A percentile compares a stretch with the other conserved stretches of the same genome.
Conservation (phyloP, 2,329 filamentous ascomycete genomes). For the Diaporthe sp. region DNA sequence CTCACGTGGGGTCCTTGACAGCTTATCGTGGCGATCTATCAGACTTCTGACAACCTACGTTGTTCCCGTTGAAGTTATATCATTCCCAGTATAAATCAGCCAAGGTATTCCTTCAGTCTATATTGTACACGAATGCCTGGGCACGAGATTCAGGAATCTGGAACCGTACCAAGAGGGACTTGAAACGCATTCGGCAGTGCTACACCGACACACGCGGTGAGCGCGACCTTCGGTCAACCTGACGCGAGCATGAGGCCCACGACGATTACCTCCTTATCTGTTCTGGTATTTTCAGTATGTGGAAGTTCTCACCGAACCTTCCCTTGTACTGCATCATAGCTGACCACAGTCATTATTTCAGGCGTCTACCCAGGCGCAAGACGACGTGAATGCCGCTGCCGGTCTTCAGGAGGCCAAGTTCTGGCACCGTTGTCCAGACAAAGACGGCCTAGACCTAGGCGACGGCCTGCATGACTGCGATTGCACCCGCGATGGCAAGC, state of each 20-base stretch:
- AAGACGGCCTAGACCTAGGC: not conserved
- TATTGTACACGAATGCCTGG: not conserved
- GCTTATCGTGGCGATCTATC: not conserved
- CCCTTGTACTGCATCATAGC: not conserved
- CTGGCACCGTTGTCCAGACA: slow-evolving; percentile 5
- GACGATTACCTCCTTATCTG: not conserved
- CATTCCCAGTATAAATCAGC: not conserved
- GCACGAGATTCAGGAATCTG: not conserved
- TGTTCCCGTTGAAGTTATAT: not conserved
- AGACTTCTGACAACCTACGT: not conserved
- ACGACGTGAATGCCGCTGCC: not conserved
- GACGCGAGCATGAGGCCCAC: not conserved
- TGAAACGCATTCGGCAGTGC: not conserved
- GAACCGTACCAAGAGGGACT: not conserved
- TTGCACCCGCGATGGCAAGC: slow-evolving; percentile 2
- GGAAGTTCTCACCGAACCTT: not conserved
- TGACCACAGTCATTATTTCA: not conserved
- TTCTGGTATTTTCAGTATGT: not conserved
- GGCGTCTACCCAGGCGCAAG: not conserved
- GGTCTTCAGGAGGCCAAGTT: not conserved
- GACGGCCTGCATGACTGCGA: not conserved
- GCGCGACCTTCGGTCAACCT: not conserved
- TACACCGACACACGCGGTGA: not conserved
- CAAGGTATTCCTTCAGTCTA: not conserved
- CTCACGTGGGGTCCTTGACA: slow-evolving; percentile 2